Conservation (phyloP, 1,284 basidiomycete genomes). For the Cryptococcus sp. region DNA sequence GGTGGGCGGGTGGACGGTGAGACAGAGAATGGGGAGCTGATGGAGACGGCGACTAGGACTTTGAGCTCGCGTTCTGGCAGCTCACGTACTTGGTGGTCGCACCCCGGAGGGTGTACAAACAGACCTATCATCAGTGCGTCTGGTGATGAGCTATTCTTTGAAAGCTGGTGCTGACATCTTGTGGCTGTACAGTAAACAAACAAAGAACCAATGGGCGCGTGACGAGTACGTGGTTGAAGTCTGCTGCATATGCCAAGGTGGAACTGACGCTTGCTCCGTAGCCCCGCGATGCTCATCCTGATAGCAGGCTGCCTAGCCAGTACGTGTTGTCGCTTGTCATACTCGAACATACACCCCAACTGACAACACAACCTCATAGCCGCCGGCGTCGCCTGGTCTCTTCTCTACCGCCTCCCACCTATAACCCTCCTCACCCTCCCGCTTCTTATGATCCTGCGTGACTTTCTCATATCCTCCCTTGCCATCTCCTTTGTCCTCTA, state of each 20-base stretch:
- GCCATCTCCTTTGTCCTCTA: conserved; percentile 73
- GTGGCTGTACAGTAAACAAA: conserved; percentile 60
- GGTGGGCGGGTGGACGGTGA: background rate
- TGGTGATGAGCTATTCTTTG: conserved; percentile 1
- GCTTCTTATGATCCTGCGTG: conserved; percentile 76
- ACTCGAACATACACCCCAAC: background rate
- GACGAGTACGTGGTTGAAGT: conserved; percentile 60
- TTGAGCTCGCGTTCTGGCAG: conserved; percentile 91
- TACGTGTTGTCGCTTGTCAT: conserved; percentile 54
- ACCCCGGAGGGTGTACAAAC: conserved; percentile 75
- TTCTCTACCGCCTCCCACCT: conserved; percentile 69
- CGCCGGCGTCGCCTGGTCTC: conserved; percentile 74
- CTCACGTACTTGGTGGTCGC: conserved; percentile 85
- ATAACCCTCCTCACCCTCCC: conserved; percentile 62
- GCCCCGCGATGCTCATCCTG: conserved; percentile 81
- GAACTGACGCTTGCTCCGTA: conserved; percentile 9
- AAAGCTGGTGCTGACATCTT: background rate
- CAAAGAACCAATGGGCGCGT: conserved; percentile 96
- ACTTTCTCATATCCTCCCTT: conserved; percentile 74
- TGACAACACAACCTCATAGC: conserved; percentile 52
- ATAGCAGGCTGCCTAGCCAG: conserved; percentile 71
- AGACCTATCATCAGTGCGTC: conserved; percentile 47
- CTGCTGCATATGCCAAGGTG: background rate
- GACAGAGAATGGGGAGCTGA: conserved; percentile 1
- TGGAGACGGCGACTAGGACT: conserved; percentile 62